These are phyloP conservation scores for Phytophthora pisi DNA, from an alignment of 352 stramenopile species.

Conservation along the genomic window DNA sequence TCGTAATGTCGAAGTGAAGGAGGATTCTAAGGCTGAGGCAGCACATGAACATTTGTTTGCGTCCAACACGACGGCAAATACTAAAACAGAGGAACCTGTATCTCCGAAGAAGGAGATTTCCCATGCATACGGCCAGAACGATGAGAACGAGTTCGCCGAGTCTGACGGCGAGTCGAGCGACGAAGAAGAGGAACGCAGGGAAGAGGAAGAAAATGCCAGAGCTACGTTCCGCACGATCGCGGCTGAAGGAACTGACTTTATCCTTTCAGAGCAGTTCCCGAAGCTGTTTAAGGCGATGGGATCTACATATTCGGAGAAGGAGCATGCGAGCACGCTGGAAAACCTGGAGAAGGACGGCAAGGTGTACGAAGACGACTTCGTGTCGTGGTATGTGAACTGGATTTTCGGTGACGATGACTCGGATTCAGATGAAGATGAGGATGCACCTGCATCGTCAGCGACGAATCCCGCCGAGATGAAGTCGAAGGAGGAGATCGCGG, in stretches of 20 bases:
- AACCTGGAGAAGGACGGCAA: slow-evolving; percentile 54
- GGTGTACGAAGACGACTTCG: slow-evolving; percentile 59
- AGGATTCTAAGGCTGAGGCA: not conserved
- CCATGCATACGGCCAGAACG: slow-evolving; percentile 64
- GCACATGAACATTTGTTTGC: not conserved
- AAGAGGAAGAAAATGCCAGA: slow-evolving; percentile 64
- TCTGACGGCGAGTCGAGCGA: slow-evolving; percentile 58
- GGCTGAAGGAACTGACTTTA: slow-evolving; percentile 30
- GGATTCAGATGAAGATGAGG: slow-evolving; percentile 45
- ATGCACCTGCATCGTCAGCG: slow-evolving; percentile 12
- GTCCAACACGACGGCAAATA: not conserved
- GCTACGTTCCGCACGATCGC: slow-evolving; percentile 50
- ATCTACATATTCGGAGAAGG: slow-evolving; percentile 62
- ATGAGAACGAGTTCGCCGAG: slow-evolving; percentile 65
- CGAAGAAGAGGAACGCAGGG: slow-evolving; percentile 65
- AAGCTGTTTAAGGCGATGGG: slow-evolving; percentile 67
- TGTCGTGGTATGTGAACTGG: slow-evolving; percentile 70
- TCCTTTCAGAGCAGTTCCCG: slow-evolving; percentile 48
- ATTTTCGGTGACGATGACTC: slow-evolving; percentile 61
- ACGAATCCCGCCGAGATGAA: slow-evolving; percentile 44
- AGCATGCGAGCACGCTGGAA: slow-evolving; percentile 45
- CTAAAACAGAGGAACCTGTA: not conserved
- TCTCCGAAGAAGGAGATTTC: slow-evolving; percentile 8
- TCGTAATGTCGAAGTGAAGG: slow-evolving; percentile 10
- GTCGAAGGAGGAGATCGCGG: slow-evolving; percentile 56